A percentile compares a stretch with the other conserved stretches of the same genome.
phyloP scores from a whole-genome alignment of 2,329 filamentous ascomycete species.

The Apiospora koreana region DNA sequence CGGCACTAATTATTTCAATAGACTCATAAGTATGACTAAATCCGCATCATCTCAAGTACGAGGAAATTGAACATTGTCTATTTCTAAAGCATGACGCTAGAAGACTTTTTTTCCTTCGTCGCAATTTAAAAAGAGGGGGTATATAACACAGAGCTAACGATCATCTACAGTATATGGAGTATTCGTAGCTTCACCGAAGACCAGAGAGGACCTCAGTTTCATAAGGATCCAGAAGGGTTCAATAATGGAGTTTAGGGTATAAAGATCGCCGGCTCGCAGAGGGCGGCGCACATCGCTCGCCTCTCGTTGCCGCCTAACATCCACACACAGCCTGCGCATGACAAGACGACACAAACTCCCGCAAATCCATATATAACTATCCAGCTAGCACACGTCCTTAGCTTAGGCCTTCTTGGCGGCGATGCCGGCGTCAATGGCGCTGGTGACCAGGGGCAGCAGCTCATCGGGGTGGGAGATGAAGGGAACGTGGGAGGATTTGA shows the following conservation, averaged over 20 bases:
- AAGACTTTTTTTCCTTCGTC: background rate
- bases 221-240: too few relatives aligned
- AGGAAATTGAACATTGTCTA: background rate
- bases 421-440: background rate
- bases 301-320: too few relatives aligned
- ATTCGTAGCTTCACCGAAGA: background rate
- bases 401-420: background rate
- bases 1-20: too few relatives aligned
- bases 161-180: background rate
- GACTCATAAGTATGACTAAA: too few relatives aligned
- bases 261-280: too few relatives aligned
- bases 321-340: too few relatives aligned
- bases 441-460: constrained; percentile 3
- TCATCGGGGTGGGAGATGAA: constrained; percentile 10
- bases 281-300: too few relatives aligned
- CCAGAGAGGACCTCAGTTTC: background rate
- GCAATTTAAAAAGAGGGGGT: background rate
- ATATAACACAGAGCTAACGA: background rate
- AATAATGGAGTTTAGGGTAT: too few relatives aligned
- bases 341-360: too few relatives aligned
- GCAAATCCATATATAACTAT: too few relatives aligned
- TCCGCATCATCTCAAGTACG: too few relatives aligned
- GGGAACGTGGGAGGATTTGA: constrained; percentile 11
- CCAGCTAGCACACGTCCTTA: too few relatives aligned
- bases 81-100: background rate